A percentile compares a stretch with the other conserved stretches of the same genome.
Evolutionary conservation across 495 filamentous ascomycete genomes (phyloP).

Genomic region (Neurospora sublineolata): DNA sequence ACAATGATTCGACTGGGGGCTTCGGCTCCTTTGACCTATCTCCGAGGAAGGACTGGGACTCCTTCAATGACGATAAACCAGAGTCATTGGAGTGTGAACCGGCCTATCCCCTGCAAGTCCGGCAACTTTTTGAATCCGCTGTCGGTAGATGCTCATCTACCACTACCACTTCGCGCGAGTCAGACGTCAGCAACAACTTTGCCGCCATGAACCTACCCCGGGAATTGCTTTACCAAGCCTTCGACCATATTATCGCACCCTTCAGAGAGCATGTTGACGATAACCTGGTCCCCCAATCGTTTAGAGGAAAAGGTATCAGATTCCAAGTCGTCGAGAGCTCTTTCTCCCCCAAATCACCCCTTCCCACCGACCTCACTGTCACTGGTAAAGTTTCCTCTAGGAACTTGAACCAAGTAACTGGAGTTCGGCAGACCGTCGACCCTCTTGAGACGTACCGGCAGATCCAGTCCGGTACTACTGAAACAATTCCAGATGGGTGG

Average conservation of each 20-base stretch:
- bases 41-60: not conserved
- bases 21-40: not conserved
- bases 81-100: not conserved
- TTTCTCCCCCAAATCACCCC: not conserved
- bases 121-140: not conserved
- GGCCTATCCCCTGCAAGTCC: not conserved
- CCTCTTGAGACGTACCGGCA: not conserved
- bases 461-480: not conserved
- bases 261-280: not conserved
- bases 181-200: not conserved
- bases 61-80: not conserved
- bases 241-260: not conserved
- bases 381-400: not conserved
- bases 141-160: not conserved
- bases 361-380: not conserved
- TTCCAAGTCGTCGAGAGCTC: not conserved
- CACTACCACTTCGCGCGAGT: accelerated
- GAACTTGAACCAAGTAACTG: not conserved
- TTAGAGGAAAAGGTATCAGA: not conserved
- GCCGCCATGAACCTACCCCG: not conserved
- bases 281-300: not conserved
- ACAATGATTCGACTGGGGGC: not conserved
- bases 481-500: not conserved
- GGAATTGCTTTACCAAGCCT: not conserved
- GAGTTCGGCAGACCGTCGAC: not conserved